Base-by-base conservation (phyloP, 345 rosid genomes). In the Pistacia atlantica region DNA sequence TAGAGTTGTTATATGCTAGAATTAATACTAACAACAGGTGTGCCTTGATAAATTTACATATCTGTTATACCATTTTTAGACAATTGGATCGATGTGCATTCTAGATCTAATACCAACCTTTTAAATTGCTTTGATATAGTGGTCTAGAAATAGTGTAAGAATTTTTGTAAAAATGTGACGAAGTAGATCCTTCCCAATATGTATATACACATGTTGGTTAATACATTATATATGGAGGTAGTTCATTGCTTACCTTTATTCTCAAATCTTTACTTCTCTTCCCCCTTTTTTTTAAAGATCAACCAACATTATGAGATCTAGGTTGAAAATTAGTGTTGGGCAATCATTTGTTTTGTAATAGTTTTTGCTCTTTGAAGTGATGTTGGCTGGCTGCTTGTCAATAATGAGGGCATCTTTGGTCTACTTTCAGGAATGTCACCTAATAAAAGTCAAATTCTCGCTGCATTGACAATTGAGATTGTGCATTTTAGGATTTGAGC, bases 401-500 rank as follows among this genome's bases (percentile, higher is more conserved):
- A 42, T 71, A 37, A 22, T 0, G 25, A 22, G 75, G 58, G 20
- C 38, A 3, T 42, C 2, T 38, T 42, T 58, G 22, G 37, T 38
- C 58, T 59, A 58, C 13, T 42, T 58, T 25, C 35, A 22, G 65
- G 33, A 67, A 28, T 48, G 37, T 35, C 35, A 9, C 49, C 51
- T 55, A 6, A 37, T 13, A 18, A 25, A 12, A 20, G 38, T 48
- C 71, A 67, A 67, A 11, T 18, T 58, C 11, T 49, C 9, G 20
- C 42, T 68, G 38, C 72, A n/a, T 68, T 25, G 58, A 8, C 70
- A 66, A 28, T 35, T 69, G 60, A 57, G 33, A 38, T n/a, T 71
- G 17, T 57, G 65, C 10, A 5, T 31, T 3, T 37, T 11, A 25
- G 75, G 22, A 16, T 42, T 42, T 35, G 55, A 22, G 25, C 52